phyloP scores from a whole-genome alignment of 345 rosid species.

The Eucalyptus urophylla region DNA sequence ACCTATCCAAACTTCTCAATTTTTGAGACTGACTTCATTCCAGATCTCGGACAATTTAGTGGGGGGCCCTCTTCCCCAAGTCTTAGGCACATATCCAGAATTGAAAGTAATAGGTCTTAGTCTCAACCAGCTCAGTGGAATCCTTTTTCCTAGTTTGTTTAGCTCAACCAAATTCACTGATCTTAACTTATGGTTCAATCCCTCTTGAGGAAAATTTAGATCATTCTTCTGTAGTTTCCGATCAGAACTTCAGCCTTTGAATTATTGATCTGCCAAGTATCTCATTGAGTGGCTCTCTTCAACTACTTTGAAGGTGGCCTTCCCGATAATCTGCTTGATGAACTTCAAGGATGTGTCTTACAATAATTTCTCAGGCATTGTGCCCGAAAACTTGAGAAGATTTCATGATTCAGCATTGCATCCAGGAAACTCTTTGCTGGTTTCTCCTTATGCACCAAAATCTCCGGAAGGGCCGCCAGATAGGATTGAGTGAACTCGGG shows the following conservation, averaged over 20 bases:
- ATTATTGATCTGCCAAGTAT: constrained; percentile 61
- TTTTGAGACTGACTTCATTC: constrained; percentile 57
- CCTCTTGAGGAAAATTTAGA: constrained; percentile 27
- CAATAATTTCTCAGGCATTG: constrained; percentile 69
- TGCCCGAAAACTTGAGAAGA: constrained; percentile 47
- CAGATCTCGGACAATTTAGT: constrained; percentile 50
- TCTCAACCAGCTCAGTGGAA: constrained; percentile 42
- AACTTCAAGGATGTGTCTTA: constrained; percentile 47
- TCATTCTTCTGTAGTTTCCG: constrained; percentile 3
- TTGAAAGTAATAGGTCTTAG: constrained; percentile 61
- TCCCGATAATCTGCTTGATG: constrained; percentile 49
- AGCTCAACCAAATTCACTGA: constrained; percentile 42
- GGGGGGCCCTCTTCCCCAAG: constrained; percentile 53
- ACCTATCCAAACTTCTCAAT: constrained; percentile 55
- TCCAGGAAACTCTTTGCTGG: constrained; percentile 67
- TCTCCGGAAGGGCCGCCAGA: constrained; percentile 23
- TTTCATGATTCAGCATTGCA: constrained; percentile 76
- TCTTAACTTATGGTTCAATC: constrained; percentile 55
- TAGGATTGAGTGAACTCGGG: constrained; percentile 4
- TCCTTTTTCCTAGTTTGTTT: constrained; percentile 46
- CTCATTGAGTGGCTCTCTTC: constrained; percentile 41
- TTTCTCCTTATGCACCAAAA: constrained; percentile 15
- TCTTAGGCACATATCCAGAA: constrained; percentile 51
- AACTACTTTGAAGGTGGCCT: constrained; percentile 62
- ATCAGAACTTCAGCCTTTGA: constrained; percentile 38